Percentiles rank a stretch among this genome's conserved stretches.
phyloP scores from a whole-genome alignment of 1,139 yeast species.

The Pichia sp. region DNA sequence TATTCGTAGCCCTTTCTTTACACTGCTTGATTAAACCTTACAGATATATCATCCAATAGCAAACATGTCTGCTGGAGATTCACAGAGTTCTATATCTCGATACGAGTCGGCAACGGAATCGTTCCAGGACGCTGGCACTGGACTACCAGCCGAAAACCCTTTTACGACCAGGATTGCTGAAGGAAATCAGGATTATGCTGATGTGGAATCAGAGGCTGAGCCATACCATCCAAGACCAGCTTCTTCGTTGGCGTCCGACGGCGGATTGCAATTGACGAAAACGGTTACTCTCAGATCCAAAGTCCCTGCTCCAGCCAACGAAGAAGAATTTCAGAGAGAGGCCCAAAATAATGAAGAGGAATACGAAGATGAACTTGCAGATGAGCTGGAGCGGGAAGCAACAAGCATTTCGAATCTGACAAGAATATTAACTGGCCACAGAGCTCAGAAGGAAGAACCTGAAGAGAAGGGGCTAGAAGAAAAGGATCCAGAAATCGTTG shows the following conservation, averaged over 20 bases:
- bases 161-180: neutral
- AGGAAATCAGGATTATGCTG: neutral
- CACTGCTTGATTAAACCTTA: neutral
- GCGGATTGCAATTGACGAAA: constrained; percentile 1
- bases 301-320: constrained; percentile 1
- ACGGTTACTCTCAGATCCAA: constrained; percentile 10
- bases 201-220: constrained; percentile 1
- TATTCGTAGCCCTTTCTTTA: neutral
- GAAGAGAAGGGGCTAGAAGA: constrained; percentile 11
- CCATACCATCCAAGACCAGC: neutral
- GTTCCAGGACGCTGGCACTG: constrained; percentile 6
- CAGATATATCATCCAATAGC: neutral
- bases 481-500: constrained; percentile 25
- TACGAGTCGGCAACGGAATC: constrained; percentile 18
- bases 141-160: neutral
- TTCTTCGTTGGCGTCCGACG: neutral
- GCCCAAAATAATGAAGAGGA: constrained; percentile 15
- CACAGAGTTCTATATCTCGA: constrained; percentile 11
- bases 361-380: constrained; percentile 25
- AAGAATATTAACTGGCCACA: constrained; percentile 16
- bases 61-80: constrained; percentile 13
- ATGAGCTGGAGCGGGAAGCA: constrained; percentile 24
- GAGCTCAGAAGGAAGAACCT: neutral
- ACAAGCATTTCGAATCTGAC: constrained; percentile 21
- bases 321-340: constrained; percentile 1